phyloP scores from a whole-genome alignment of 495 filamentous ascomycete species.

The Staphylotrichum tortipilum region DNA sequence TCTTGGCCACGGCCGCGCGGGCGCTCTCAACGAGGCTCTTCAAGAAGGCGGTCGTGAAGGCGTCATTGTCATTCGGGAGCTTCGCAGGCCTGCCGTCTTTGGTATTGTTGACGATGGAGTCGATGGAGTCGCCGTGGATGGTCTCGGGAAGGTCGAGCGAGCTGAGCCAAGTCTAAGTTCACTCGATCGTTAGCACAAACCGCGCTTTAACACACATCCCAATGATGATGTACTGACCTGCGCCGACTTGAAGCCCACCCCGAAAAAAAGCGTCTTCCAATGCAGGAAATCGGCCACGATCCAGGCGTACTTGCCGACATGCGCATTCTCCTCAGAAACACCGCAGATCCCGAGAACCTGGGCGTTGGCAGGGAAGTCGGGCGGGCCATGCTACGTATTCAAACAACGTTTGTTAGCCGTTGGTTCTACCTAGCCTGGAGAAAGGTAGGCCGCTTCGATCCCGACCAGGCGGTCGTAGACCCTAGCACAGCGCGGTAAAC shows the following conservation, averaged over 20 bases:
- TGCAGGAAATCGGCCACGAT: constrained; percentile 30
- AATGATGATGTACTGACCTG: constrained; percentile 9
- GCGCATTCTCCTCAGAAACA: constrained; percentile 19
- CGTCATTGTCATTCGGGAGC: constrained; percentile 12
- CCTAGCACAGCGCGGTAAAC: too few species aligned
- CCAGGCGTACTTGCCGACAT: constrained; percentile 26
- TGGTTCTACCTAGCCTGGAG: too few species aligned
- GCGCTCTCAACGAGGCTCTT: constrained; percentile 12
- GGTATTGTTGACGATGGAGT: background rate
- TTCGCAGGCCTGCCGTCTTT: constrained; percentile 15
- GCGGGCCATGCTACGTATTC: constrained; percentile 21
- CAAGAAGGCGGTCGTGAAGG: constrained; percentile 13
- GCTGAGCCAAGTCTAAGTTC: constrained; percentile 27
- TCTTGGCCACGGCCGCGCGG: constrained; percentile 3
- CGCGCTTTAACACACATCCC: background rate
- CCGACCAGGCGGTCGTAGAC: too few species aligned
- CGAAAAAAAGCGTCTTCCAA: constrained; percentile 27
- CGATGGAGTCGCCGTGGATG: constrained; percentile 9
- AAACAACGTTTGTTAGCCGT: too few species aligned
- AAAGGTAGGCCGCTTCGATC: too few species aligned
- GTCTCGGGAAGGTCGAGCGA: constrained; percentile 10
- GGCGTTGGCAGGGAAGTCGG: constrained; percentile 19
- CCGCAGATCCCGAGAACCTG: constrained; percentile 29
- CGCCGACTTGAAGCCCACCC: constrained; percentile 7
- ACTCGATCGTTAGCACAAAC: background rate